Conservation (phyloP, 352 stramenopile genomes). For the Phytophthora constricta region DNA sequence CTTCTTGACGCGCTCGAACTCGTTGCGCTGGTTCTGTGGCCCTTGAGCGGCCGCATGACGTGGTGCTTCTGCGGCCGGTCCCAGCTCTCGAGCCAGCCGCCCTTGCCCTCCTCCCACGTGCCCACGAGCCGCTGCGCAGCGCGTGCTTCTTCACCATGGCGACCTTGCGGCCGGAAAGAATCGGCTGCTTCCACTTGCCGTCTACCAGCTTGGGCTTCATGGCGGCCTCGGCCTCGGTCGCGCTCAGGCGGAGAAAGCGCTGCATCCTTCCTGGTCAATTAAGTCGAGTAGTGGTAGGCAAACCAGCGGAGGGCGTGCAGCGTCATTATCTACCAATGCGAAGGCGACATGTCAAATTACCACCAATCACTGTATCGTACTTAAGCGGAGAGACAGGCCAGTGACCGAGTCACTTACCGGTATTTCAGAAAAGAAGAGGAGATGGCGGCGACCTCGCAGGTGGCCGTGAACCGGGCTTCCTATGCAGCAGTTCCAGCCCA, state of each 20-base stretch:
- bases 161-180: constrained; percentile 82
- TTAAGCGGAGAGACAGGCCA: constrained; percentile 15
- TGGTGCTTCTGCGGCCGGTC: constrained; percentile 83
- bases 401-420: no score
- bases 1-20: constrained; percentile 89
- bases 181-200: constrained; percentile 86
- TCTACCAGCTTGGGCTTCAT: constrained; percentile 83
- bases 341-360: constrained; percentile 10
- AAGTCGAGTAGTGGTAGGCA: constrained; percentile 19
- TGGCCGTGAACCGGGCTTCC: constrained; percentile 42
- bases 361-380: constrained; percentile 36
- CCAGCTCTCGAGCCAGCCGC: constrained; percentile 84
- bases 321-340: constrained; percentile 40
- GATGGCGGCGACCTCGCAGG: constrained; percentile 35
- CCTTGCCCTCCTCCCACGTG: constrained; percentile 79
- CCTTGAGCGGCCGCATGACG: constrained; percentile 86
- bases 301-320: constrained; percentile 28
- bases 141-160: constrained; percentile 88
- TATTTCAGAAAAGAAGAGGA: constrained; percentile 18
- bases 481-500: constrained; percentile 33
- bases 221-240: constrained; percentile 72
- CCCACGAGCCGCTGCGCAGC: constrained; percentile 69
- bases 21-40: constrained; percentile 80
- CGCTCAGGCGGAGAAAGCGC: constrained; percentile 80
- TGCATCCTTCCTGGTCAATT: constrained; percentile 46